Conservation (phyloP, 768 basidiomycete genomes). For the Phanerochaete carnosa region DNA sequence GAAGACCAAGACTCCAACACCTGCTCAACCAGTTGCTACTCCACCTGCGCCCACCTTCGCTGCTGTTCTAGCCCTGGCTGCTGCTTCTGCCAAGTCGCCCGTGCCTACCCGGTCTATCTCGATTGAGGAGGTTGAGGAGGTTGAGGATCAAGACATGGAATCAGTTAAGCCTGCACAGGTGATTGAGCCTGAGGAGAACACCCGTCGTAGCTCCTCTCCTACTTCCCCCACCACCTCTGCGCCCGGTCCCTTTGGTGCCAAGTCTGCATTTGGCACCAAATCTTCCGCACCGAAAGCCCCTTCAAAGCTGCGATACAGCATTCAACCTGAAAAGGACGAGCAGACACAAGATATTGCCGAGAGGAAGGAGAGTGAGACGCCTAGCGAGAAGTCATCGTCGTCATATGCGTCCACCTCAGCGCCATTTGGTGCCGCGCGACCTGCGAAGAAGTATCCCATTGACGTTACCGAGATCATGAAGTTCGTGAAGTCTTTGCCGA, state of each 20-base stretch:
- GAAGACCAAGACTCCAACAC: conserved; percentile 32
- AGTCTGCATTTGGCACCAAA: conserved; percentile 32
- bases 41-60: background rate
- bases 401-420: conserved; percentile 18
- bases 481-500: conserved; percentile 25
- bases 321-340: conserved; percentile 53
- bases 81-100: background rate
- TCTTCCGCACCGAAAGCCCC: conserved; percentile 68
- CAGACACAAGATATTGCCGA: conserved; percentile 11
- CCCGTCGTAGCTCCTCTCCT: background rate
- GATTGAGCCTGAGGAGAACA: conserved; percentile 34
- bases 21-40: background rate
- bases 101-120: conserved; percentile 3
- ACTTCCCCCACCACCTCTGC: conserved; percentile 3
- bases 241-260: conserved; percentile 1
- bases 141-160: conserved; percentile 29
- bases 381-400: background rate
- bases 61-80: background rate
- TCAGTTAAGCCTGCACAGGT: conserved; percentile 34
- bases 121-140: conserved; percentile 35
- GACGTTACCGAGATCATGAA: conserved; percentile 21
- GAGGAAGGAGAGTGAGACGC: conserved; percentile 1
- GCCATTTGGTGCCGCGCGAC: conserved; percentile 15
- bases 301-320: conserved; percentile 73
- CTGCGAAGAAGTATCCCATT: conserved; percentile 1